Percentiles rank a stretch among this genome's conserved stretches.
phyloP scores from a whole-genome alignment of 345 rosid species.

The Citrus cavaleriei region DNA sequence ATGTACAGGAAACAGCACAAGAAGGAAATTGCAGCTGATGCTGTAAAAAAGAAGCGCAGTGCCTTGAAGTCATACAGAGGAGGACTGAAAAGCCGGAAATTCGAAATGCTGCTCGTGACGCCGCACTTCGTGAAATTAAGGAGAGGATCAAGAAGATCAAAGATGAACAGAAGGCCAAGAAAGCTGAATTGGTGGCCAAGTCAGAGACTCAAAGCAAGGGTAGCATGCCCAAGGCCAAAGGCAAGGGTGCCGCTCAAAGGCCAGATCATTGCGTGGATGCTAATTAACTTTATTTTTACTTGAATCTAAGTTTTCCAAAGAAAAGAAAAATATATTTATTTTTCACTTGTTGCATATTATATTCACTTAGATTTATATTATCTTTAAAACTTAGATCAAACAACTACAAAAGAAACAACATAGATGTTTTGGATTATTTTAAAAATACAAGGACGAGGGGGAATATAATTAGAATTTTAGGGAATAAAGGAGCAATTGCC shows the following conservation, averaged over 20 bases:
- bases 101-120: constrained; percentile 59
- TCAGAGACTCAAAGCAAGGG: constrained; percentile 49
- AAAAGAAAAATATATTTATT: too few species aligned
- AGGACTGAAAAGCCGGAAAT: constrained; percentile 66
- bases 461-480: too few species aligned
- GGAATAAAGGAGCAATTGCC: too few species aligned
- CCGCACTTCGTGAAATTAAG: constrained; percentile 66
- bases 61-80: constrained; percentile 55
- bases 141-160: constrained; percentile 77
- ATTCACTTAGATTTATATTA: too few species aligned
- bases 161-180: constrained; percentile 83
- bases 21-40: constrained; percentile 64
- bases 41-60: constrained; percentile 55
- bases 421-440: too few species aligned
- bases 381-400: too few species aligned
- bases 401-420: too few species aligned
- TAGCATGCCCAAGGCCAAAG: constrained; percentile 18
- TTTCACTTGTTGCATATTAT: too few species aligned
- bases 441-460: too few species aligned
- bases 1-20: constrained; percentile 70
- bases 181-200: constrained; percentile 54
- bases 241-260: constrained; percentile 52
- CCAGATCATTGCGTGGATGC: not conserved
- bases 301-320: too few species aligned
- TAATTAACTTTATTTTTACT: too few species aligned